A percentile compares a stretch with the other conserved stretches of the same genome.
These are phyloP conservation scores for Aureobasidium sp. DNA, from an alignment of 2,329 filamentous ascomycete species.

Conservation along the genomic window DNA sequence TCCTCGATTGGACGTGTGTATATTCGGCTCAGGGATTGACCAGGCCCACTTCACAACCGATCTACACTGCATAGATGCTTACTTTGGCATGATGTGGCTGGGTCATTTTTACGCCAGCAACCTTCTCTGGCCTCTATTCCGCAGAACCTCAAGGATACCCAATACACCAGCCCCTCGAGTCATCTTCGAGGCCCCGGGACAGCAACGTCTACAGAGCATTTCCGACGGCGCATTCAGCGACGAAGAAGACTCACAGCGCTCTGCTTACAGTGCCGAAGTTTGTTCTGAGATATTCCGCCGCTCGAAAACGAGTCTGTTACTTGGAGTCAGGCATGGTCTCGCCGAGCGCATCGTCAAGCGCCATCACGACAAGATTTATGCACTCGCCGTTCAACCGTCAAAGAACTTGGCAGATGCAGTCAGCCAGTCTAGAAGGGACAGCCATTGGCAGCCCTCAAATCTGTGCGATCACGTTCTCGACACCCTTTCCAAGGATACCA, in stretches of 20 bases:
- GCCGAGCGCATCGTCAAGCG: slow-evolving; percentile 9
- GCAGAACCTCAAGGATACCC: slow-evolving; percentile 35
- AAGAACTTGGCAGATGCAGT: neutral
- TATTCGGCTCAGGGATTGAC: slow-evolving; percentile 40
- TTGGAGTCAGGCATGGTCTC: slow-evolving; percentile 5
- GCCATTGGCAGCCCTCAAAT: neutral
- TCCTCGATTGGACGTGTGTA: slow-evolving; percentile 37
- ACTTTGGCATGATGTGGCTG: slow-evolving; percentile 40
- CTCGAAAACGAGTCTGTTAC: neutral
- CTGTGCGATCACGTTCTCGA: slow-evolving; percentile 7
- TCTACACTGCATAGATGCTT: slow-evolving; percentile 33
- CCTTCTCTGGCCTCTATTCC: slow-evolving; percentile 37
- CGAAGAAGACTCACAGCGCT: neutral
- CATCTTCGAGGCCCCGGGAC: slow-evolving; percentile 37
- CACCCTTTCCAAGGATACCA: neutral
- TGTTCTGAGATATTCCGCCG: slow-evolving; percentile 10
- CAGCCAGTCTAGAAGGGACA: neutral
- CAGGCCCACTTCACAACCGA: slow-evolving; percentile 34
- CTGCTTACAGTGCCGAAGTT: neutral
- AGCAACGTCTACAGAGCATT: slow-evolving; percentile 27
- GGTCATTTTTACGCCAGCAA: slow-evolving; percentile 41
- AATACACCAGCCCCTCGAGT: slow-evolving; percentile 33
- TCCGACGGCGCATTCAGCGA: neutral
- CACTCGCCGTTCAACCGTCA: neutral
- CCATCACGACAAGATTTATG: slow-evolving; percentile 12